These are phyloP conservation scores for Adenanthera pavonina DNA, from an alignment of 306 rosid genomes.

Conservation along the genomic window DNA sequence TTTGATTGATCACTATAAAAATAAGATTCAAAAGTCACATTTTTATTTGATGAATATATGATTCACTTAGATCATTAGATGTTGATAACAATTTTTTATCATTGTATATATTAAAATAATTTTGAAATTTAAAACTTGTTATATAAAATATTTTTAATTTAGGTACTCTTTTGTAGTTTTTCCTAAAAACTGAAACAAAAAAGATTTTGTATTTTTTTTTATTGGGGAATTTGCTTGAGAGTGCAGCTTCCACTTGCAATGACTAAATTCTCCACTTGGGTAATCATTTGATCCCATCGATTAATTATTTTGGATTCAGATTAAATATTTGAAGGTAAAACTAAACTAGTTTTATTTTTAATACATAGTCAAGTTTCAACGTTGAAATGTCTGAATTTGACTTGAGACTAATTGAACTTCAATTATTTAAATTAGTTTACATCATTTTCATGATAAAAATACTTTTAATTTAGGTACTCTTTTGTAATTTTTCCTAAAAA, in stretches of 20 bases:
- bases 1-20: too few species aligned
- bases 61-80: too few species aligned
- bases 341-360: neutral
- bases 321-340: neutral
- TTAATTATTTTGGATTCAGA: neutral
- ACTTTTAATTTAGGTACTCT: neutral
- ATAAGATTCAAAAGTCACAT: too few species aligned
- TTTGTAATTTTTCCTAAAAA: neutral
- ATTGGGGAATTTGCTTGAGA: slow-evolving; percentile 55
- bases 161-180: neutral
- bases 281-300: slow-evolving; percentile 38
- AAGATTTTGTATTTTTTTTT: neutral
- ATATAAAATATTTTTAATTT: too few species aligned
- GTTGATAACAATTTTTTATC: too few species aligned
- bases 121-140: too few species aligned
- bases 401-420: neutral
- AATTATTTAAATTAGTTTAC: neutral
- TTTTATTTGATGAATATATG: too few species aligned
- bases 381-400: neutral
- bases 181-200: neutral
- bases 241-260: slow-evolving; percentile 64
- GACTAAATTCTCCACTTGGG: slow-evolving; percentile 48
- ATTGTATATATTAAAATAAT: too few species aligned
- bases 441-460: neutral
- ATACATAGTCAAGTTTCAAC: neutral